Evolutionary conservation across 257 asterid species (phyloP).

Genomic region (Phtheirospermum japonicum): DNA sequence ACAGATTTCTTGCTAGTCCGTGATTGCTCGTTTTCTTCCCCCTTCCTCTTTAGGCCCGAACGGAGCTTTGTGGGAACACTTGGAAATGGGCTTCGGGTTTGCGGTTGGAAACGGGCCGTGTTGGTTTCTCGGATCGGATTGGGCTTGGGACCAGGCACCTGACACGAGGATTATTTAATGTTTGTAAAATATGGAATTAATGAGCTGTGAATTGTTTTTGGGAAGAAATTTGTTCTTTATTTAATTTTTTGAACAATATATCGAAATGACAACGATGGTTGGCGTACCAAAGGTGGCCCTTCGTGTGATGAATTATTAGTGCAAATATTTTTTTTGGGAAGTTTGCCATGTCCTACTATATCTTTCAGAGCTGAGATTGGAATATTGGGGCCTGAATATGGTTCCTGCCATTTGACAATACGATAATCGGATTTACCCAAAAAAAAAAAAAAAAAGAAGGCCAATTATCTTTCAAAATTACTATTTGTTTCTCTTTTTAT

Average conservation of each 20-base stretch:
- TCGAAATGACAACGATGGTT: no score
- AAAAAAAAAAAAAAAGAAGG: not conserved
- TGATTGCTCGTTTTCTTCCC: not conserved
- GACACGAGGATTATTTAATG: no score
- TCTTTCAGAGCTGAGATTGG: slow-evolving; percentile 1
- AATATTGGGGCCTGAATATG: not conserved
- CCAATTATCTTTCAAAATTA: no score
- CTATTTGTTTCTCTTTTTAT: no score
- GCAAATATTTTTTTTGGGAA: no score
- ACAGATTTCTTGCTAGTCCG: slow-evolving; percentile 2
- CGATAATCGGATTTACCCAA: no score
- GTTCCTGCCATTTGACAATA: slow-evolving; percentile 18
- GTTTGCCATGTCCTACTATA: slow-evolving; percentile 19
- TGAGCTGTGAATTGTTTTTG: no score
- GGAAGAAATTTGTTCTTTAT: no score
- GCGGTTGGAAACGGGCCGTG: not conserved
- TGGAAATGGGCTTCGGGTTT: not conserved
- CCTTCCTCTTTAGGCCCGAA: slow-evolving; percentile 33
- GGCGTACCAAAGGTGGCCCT: no score
- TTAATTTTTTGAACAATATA: no score
- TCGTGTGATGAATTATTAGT: no score
- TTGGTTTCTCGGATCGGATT: not conserved
- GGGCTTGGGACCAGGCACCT: not conserved
- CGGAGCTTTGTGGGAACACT: slow-evolving; percentile 11
- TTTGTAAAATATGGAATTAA: no score